Percentiles rank a stretch among this genome's conserved stretches.
Conservation (phyloP, 2,329 filamentous ascomycete species). For the Talaromyces sp. region DNA sequence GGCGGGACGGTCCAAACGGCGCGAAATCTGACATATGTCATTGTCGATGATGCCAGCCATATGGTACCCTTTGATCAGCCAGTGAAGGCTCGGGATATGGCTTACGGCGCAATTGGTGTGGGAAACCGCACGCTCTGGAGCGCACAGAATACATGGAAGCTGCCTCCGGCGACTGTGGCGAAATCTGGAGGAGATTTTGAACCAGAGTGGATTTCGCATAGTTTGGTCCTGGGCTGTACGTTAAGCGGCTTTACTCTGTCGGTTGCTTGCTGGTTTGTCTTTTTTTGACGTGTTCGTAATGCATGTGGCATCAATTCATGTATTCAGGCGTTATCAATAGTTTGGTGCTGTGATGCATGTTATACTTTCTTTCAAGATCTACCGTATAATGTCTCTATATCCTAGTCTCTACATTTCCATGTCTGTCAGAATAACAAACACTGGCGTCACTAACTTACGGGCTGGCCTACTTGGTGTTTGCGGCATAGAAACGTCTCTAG, state of each 20-base stretch:
- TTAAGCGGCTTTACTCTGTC: neutral
- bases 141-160: neutral
- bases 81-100: neutral
- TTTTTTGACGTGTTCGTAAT: too few species aligned
- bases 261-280: too few species aligned
- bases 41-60: neutral
- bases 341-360: too few species aligned
- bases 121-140: neutral
- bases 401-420: too few species aligned
- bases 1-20: neutral
- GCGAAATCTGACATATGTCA: neutral
- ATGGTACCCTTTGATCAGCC: neutral
- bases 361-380: too few species aligned
- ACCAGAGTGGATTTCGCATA: neutral
- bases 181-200: neutral
- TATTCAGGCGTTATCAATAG: too few species aligned
- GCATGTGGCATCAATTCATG: too few species aligned
- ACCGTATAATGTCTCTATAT: too few species aligned
- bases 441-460: neutral
- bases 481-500: neutral
- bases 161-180: neutral
- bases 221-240: neutral
- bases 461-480: neutral
- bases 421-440: too few species aligned
- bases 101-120: neutral